Evolutionary conservation across 495 filamentous ascomycete species (phyloP).

Genomic region (Clohesyomyces aquaticus): DNA sequence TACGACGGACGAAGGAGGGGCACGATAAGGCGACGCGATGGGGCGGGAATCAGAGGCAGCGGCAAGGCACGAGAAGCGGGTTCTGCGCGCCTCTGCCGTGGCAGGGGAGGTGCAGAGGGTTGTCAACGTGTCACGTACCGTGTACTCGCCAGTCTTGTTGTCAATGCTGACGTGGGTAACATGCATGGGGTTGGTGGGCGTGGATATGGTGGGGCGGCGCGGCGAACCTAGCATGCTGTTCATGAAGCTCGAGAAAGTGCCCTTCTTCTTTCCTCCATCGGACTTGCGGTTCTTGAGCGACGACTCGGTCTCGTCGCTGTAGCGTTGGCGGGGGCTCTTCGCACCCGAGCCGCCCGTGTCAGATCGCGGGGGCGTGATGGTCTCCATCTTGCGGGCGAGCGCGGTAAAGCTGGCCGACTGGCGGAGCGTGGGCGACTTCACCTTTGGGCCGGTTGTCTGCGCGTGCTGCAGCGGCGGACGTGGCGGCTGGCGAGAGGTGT

Average conservation of each 20-base stretch:
- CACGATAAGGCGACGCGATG: constrained; percentile 1
- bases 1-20: not conserved
- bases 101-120: constrained; percentile 7
- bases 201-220: constrained; percentile 88
- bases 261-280: constrained; percentile 76
- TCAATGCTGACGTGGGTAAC: constrained; percentile 98
- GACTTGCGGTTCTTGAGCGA: constrained; percentile 48
- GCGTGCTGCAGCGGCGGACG: constrained; percentile 26
- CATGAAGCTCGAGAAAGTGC: constrained; percentile 92
- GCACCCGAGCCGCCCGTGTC: constrained; percentile 50
- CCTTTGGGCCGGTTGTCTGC: constrained; percentile 15
- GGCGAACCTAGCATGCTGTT: constrained; percentile 89
- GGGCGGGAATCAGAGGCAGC: not conserved
- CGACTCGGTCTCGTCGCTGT: constrained; percentile 76
- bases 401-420: constrained; percentile 82
- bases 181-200: constrained; percentile 95
- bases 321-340: constrained; percentile 68
- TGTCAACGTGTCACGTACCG: constrained; percentile 61
- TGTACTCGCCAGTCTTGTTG: constrained; percentile 95
- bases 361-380: constrained; percentile 53
- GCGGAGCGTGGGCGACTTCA: constrained; percentile 60
- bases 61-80: not conserved
- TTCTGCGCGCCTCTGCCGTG: not conserved
- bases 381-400: constrained; percentile 60
- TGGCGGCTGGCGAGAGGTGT: constrained; percentile 14